Evolutionary conservation across 495 filamentous ascomycete genomes (phyloP).

Genomic region (Podospora australis): DNA sequence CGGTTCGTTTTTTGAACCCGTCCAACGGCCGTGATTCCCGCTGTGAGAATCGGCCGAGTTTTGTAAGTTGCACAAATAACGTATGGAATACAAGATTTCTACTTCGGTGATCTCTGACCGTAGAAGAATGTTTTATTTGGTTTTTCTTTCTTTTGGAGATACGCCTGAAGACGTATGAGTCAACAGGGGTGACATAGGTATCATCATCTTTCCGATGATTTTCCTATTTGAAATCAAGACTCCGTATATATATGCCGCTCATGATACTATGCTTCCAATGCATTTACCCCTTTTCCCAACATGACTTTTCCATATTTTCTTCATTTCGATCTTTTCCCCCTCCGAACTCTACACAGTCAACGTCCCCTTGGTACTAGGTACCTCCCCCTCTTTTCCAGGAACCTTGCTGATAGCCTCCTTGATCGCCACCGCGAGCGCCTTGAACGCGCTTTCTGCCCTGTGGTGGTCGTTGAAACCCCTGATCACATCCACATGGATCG

Average conservation of each 20-base stretch:
- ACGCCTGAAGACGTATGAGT: too few relatives aligned
- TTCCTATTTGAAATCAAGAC: neutral
- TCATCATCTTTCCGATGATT: too few relatives aligned
- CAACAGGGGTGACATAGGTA: too few relatives aligned
- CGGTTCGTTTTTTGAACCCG: too few relatives aligned
- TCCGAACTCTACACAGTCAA: constrained; percentile 39
- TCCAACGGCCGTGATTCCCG: neutral
- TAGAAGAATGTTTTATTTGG: neutral
- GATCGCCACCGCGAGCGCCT: constrained; percentile 85
- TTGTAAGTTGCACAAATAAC: neutral
- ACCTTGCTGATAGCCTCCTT: constrained; percentile 66
- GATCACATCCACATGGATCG: constrained; percentile 85
- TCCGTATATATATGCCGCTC: too few relatives aligned
- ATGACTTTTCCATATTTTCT: neutral
- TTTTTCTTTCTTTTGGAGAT: neutral
- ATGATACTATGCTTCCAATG: too few relatives aligned
- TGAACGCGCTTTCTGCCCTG: constrained; percentile 93
- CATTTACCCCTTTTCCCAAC: neutral
- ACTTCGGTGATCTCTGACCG: neutral
- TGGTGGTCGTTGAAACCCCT: constrained; percentile 94
- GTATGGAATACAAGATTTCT: neutral
- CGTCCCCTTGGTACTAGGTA: constrained; percentile 92
- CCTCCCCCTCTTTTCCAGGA: constrained; percentile 76
- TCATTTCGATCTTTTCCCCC: neutral
- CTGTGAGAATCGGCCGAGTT: too few relatives aligned